These are phyloP conservation scores for Phytophthora pluvialis DNA, from an alignment of 352 stramenopile genomes.

Conservation along the genomic window DNA sequence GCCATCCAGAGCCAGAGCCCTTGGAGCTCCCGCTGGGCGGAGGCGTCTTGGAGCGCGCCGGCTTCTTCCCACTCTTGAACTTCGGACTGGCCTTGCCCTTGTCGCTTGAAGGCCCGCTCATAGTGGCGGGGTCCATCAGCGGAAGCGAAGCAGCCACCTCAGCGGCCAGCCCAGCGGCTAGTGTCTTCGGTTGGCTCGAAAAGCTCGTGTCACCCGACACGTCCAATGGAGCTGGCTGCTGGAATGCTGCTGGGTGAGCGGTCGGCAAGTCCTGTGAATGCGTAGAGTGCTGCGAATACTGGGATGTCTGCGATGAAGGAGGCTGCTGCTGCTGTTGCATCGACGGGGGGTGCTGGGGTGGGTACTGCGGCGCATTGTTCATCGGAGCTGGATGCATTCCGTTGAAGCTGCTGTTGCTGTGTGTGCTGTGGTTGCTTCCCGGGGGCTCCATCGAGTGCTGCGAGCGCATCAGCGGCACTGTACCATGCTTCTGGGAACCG, in stretches of 20 bases:
- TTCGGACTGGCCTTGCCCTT: slow-evolving; percentile 76
- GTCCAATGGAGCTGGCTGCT: slow-evolving; percentile 25
- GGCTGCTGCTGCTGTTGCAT: slow-evolving; percentile 27
- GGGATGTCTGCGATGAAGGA: slow-evolving; percentile 32
- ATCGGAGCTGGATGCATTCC: slow-evolving; percentile 15
- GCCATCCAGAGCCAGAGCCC: slow-evolving; percentile 60
- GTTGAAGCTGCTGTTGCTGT: slow-evolving; percentile 34
- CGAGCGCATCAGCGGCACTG: slow-evolving; percentile 22
- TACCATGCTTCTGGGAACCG: slow-evolving; percentile 16
- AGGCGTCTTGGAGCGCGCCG: slow-evolving; percentile 74
- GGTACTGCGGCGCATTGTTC: slow-evolving; percentile 18
- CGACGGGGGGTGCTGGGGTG: slow-evolving; percentile 2
- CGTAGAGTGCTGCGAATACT: slow-evolving; percentile 30
- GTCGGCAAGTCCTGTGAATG: slow-evolving; percentile 12
- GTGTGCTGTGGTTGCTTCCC: slow-evolving; percentile 43
- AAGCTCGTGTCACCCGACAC: slow-evolving; percentile 10
- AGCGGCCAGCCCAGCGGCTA: slow-evolving; percentile 11
- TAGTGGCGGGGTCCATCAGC: slow-evolving; percentile 19
- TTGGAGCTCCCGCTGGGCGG: slow-evolving; percentile 76
- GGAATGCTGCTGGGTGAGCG: slow-evolving; percentile 17
- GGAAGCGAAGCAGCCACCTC: slow-evolving; percentile 31
- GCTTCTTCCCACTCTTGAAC: slow-evolving; percentile 69
- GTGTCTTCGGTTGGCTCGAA: slow-evolving; percentile 28
- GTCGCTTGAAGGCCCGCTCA: slow-evolving; percentile 68
- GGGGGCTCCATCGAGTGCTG: slow-evolving; percentile 43